Conservation (phyloP, 495 filamentous ascomycete species). For the Talaromyces trachyspermus region DNA sequence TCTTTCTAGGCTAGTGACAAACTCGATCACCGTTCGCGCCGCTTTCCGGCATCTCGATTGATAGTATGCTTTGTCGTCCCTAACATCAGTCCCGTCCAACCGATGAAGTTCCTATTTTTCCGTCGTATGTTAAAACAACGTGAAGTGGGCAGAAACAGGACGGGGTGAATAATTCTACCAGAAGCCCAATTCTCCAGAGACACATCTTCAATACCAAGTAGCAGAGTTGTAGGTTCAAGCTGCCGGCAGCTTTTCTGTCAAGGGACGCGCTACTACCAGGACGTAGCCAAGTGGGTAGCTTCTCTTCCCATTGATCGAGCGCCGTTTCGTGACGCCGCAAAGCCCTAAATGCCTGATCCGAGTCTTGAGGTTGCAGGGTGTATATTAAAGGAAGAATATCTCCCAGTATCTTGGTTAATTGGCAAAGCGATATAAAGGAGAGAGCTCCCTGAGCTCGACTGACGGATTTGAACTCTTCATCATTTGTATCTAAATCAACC, state of each 20-base stretch:
- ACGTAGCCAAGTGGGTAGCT: conserved; percentile 12
- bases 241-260: conserved; percentile 16
- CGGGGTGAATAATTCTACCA: conserved; percentile 14
- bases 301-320: conserved; percentile 23
- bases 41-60: conserved; percentile 19
- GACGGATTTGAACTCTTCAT: not conserved
- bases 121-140: not conserved
- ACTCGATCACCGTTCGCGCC: conserved; percentile 20
- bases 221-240: conserved; percentile 24
- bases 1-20: conserved; percentile 13
- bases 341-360: conserved; percentile 14
- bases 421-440: conserved; percentile 22
- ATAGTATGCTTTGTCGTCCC: conserved; percentile 15
- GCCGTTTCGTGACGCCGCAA: conserved; percentile 14
- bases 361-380: conserved; percentile 13
- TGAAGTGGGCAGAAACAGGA: conserved; percentile 5
- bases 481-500: not conserved
- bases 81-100: conserved; percentile 7
- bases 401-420: conserved; percentile 27
- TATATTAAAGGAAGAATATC: conserved; percentile 30
- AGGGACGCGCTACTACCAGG: conserved; percentile 10
- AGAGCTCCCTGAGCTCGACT: conserved; percentile 1
- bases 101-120: conserved; percentile 10
- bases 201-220: conserved; percentile 24
- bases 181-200: conserved; percentile 22